Evolutionary conservation across 306 rosid genomes (phyloP), one percentile per base, ranked within the genome.

Genomic region (Spatholobus suberectus): DNA sequence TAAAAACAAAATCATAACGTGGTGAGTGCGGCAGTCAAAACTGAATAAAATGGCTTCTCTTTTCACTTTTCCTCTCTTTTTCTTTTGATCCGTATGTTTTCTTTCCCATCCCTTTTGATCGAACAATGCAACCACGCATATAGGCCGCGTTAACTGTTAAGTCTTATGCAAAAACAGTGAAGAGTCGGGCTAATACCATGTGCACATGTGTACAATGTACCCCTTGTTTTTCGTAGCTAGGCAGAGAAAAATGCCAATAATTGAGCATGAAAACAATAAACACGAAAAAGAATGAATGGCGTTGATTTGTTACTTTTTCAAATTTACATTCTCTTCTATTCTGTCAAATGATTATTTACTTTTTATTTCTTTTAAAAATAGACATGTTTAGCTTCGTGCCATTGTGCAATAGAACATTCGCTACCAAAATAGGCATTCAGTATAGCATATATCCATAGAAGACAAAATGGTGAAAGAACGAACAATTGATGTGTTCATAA

Each of bases 1-100:
- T 59, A 62, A 66, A 57, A 75, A 77, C 84, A 74, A 79, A 68
- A 73, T 74, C 77, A 83, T 37, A 46, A 52, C 29, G 20, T 38
- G 18, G 52, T 46, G 54, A 14, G 79, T 72, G 55, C 79, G 74
- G 73, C 20, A 81, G 65, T 24, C 67, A 73, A 61, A 15, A 61
- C 49, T 21, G 2, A 32, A 68, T 52, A 79, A 84, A 44, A 67
- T 73, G 52, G 34, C 2, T 72, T 34, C 24, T 29, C 54, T 78
- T 75, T 65, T 75, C 18, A 14, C 34, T 37, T 73, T 57, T 26
- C 43, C 8, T 9, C 11, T 44, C 40, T 24, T 27, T 23, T 72
- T 61, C 68, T 47, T 75, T 62, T 49, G 4, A 35, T 46, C 49
- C 71, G 15, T 49, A 24, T 54, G 44, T 40, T 37, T 43, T 63